Evolutionary conservation across 768 basidiomycete genomes (phyloP), one percentile per base, ranked within the genome.

Genomic region (Suillus clintonianus): DNA sequence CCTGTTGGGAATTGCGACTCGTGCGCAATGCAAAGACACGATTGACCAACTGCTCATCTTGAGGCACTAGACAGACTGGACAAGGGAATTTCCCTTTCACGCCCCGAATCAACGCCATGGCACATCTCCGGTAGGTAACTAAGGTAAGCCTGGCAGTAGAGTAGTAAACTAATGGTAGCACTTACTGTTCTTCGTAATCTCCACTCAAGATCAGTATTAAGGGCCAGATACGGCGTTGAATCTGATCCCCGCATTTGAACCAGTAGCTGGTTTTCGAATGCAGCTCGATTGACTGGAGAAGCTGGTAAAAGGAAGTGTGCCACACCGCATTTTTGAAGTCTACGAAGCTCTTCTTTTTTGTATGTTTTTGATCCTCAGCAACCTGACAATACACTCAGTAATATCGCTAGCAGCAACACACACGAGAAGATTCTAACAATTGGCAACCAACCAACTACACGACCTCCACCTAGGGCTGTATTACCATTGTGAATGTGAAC

Each of bases 181-280:
- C 78, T 37, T 73, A 82, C 81, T 78, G 77, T 71, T 83, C 81
- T 64, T 82, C 77, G 64, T 81, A 83, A 55, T 82, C 80, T 30
- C 78, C 74, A n/a, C 75, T 77, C 1, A 81, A 59, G 11, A 81
- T 78, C 14, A 66, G 43, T 48, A 66, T 61, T 4, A 66, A 27
- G 9, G 80, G 80, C 56, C 69, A 82, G 0, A 82, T 59, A 7
- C 32, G 62, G 0, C 72, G 72, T 2, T 45, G 8, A 14, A 76
- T 64, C 1, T 62, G 66, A 65, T 80, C 78, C 11, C 71, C 73
- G 65, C 77, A 79, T 41, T 67, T 22, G n/a, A n/a, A 61, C 51
- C 54, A n/a, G n/a, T 57, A 64, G 45, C 37, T 59, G 1, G 60
- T 66, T 32, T 63, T 56, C 0, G 39, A 58, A 15, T 64, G 47